Base-by-base conservation (phyloP, 768 basidiomycete species). In the Amanita brunnescens region DNA sequence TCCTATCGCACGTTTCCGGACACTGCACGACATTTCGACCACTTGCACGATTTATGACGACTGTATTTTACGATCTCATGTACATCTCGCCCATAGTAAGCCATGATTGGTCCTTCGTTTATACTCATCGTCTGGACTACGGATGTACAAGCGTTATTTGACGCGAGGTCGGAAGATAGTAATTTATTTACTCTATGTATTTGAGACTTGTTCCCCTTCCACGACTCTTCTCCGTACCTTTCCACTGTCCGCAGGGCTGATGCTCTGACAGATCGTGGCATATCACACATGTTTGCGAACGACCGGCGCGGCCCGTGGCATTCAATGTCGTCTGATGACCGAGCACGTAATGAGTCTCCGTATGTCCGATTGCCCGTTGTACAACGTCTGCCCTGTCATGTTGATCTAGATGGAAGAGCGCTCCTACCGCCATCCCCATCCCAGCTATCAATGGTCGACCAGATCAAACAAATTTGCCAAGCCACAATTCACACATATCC, bases 21-120 rank as follows among this genome's bases (percentile, higher is more conserved):
- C 16, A 21, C n/a, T 29, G 24, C 39, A 42, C 10, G 40, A 47
- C 32, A 50, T 21, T 43, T 51, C 26, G 30, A 51, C 40, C 21
- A 51, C 14, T 18, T 51, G 50, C 50, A 51, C 23, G 32, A 51
- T 51, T 51, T 51, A 51, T 42, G 21, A 51, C 20, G 33, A 37
- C 21, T 51, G 42, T 51, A 42, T 51, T 34, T 10, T 26, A 51
- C 40, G 38, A 32, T 42, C 21, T 51, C 20, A 20, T 35, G 49
- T 49, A 50, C 16, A 40, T 35, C 2, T 41, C 13, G 32, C 29
- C 39, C 12, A 50, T 42, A 41, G 40, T 50, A 39, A 50, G 35
- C 39, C 39, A 49, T n/a, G n/a, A n/a, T n/a, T n/a, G n/a, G n/a
- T n/a, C n/a, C n/a, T n/a, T 38, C 47, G 18, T 48, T 37, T 23